Percentiles rank a stretch among this genome's conserved stretches.
phyloP scores from a whole-genome alignment of 108 stramenopile genomes.

The Schizochytrium sp. region DNA sequence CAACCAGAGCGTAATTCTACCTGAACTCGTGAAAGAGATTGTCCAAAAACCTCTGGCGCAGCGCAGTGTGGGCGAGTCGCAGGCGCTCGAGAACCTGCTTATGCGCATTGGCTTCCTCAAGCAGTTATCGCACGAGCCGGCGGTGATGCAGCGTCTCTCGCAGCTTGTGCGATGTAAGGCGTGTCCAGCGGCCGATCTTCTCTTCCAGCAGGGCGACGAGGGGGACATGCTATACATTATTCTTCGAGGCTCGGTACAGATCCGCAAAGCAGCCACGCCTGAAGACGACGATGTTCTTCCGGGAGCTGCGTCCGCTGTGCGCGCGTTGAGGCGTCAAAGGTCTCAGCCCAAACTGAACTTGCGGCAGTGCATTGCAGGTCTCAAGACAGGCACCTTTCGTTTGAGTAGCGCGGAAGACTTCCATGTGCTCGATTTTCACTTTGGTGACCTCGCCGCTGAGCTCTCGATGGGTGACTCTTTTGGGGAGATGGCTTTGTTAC shows the following conservation, averaged over 20 bases:
- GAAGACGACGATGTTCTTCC: neutral
- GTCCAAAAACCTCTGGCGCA: neutral
- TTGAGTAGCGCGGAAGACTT: neutral
- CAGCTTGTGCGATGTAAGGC: neutral
- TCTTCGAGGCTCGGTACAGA: neutral
- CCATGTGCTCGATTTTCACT: neutral
- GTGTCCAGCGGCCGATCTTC: neutral
- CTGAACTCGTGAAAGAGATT: neutral
- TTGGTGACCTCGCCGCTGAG: neutral
- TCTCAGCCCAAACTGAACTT: neutral
- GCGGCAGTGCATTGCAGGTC: neutral
- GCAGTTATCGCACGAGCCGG: neutral
- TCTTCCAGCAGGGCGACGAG: neutral
- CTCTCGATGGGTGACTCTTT: neutral
- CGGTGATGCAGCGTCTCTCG: neutral
- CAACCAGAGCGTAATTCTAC: neutral
- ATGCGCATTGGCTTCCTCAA: neutral
- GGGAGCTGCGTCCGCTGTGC: neutral
- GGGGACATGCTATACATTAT: constrained; percentile 1
- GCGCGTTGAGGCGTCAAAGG: neutral
- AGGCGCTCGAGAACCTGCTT: neutral
- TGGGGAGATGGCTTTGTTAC: neutral
- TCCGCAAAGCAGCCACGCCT: neutral
- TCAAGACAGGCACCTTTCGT: neutral
- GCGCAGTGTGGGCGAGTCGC: neutral